Evolutionary conservation across 805 yeast species (phyloP), one percentile per base, ranked within the genome.

Genomic region (Brettanomyces anomalus): DNA sequence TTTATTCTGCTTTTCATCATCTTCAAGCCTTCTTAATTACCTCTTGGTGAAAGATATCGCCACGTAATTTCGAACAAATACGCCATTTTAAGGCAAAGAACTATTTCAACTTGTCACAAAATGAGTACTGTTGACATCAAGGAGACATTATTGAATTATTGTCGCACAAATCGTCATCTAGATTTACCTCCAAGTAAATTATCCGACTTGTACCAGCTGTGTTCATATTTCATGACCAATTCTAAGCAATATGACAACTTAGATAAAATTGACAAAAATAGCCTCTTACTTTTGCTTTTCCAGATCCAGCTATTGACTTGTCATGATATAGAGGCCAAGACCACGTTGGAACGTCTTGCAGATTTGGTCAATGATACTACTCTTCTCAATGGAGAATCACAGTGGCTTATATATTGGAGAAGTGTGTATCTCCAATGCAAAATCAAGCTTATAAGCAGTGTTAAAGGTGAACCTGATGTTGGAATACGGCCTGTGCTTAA

Each of bases 221-320:
- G 41, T n/a, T 16, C 32, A 16, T 21, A 20, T 11, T 42, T 38
- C 26, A 15, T 36, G 8, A 8, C 18, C 10, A 10, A 19, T 21
- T 18, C 44, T 2, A 15, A 16, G 18, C 7, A 10, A 2, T 35
- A 20, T n/a, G 34, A 26, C 4, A 14, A 18, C 13, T 36, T 71
- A 51, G 33, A 41, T n/a, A 70, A 76, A n/a, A 60, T 72, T 41
- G 76, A 72, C 42, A 58, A 63, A 32, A 79, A 72, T 56, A 68
- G 74, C 6, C 59, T 89, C 26, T 66, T 79, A 49, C 95, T 86
- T 57, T 71, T 86, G 53, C 79, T 83, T 41, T 85, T 86, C 59
- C 77, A 76, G 53, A 66, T 88, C 15, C 65, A 80, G 4, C 60
- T 89, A 32, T 59, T 72, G 43, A 65, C 82, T n/a, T 68, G 75